These are phyloP conservation scores for Huntiella omanensis DNA, from an alignment of 2,329 filamentous ascomycete species.

Conservation along the genomic window DNA sequence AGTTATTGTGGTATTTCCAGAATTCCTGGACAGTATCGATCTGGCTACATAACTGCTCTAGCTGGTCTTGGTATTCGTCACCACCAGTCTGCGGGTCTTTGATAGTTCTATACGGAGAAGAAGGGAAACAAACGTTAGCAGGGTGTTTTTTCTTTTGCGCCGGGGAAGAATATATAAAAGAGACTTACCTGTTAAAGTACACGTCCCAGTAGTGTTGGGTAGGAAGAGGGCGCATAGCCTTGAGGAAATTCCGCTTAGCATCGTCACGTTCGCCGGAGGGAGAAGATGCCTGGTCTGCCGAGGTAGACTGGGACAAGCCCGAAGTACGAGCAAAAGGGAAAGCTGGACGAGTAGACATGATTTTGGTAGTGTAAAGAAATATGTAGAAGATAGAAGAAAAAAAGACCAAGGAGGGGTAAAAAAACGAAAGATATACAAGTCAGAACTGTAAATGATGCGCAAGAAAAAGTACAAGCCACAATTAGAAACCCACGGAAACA, in stretches of 20 bases:
- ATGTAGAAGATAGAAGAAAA: neutral
- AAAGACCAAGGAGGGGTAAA: constrained; percentile 2
- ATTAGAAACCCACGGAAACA: neutral
- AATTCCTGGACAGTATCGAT: constrained; percentile 74
- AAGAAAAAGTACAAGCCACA: neutral
- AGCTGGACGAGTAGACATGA: constrained; percentile 36
- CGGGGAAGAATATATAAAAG: neutral
- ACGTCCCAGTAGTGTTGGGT: constrained; percentile 69
- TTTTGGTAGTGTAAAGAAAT: constrained; percentile 14
- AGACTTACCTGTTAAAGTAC: constrained; percentile 40
- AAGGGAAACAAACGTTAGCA: neutral
- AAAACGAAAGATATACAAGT: constrained; percentile 1
- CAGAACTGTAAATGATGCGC: neutral
- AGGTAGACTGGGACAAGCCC: constrained; percentile 37
- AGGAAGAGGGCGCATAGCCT: constrained; percentile 51
- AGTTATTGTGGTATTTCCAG: constrained; percentile 69
- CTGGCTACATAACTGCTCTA: constrained; percentile 43
- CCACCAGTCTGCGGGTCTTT: constrained; percentile 26
- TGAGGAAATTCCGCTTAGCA: constrained; percentile 68
- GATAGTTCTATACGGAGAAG: constrained; percentile 19
- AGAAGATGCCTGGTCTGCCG: constrained; percentile 41
- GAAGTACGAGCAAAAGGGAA: constrained; percentile 47
- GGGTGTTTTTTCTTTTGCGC: neutral
- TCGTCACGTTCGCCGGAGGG: constrained; percentile 57
- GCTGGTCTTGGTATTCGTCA: constrained; percentile 31